Evolutionary conservation across 129 eudicot species (phyloP).

Genomic region (Logfia minima): DNA sequence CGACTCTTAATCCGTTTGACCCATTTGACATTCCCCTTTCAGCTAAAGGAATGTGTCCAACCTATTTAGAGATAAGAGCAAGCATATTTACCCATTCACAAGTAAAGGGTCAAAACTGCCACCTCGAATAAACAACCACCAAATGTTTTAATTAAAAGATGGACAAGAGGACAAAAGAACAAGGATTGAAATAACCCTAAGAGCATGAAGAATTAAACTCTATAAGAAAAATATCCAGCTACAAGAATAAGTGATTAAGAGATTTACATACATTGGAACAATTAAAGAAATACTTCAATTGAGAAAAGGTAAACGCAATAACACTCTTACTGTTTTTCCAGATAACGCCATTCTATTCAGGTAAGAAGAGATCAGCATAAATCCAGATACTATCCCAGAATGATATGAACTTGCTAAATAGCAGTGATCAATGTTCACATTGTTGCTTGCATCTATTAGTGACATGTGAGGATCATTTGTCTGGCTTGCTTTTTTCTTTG

Average conservation of each 20-base stretch:
- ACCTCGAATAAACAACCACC: not conserved
- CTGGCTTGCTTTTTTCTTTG: constrained; percentile 58
- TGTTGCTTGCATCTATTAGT: constrained; percentile 39
- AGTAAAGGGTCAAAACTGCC: not conserved
- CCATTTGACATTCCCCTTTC: not conserved
- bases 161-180: not conserved
- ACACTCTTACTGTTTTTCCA: constrained; percentile 53
- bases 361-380: constrained; percentile 62
- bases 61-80: not conserved
- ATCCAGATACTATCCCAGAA: constrained; percentile 80
- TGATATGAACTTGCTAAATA: constrained; percentile 85
- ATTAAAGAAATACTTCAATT: constrained; percentile 1
- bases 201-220: constrained; percentile 8
- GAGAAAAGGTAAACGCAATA: not conserved
- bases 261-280: not conserved
- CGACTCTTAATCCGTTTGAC: not conserved
- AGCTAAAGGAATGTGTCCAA: not conserved
- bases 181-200: not conserved
- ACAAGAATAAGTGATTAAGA: not conserved
- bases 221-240: not conserved
- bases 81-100: not conserved
- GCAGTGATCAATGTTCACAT: constrained; percentile 57
- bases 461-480: constrained; percentile 34
- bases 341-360: constrained; percentile 48
- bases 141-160: not conserved